Conservation (phyloP, 148 eudicot genomes). For the Rheum nobile region DNA sequence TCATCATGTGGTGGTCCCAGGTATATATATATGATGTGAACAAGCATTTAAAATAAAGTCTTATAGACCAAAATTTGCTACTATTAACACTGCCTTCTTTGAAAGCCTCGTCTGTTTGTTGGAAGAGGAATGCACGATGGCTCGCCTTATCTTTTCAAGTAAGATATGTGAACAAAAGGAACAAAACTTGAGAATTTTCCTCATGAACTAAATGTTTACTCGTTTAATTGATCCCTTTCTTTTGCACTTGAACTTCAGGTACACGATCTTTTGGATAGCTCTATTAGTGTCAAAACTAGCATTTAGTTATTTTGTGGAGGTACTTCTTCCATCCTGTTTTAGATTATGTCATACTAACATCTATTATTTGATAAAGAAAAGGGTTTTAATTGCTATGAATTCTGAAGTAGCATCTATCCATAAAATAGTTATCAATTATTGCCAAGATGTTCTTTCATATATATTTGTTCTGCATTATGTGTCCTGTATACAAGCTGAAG, state of each 20-base stretch:
- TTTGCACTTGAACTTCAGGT: conserved; percentile 23
- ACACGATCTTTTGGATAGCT: conserved; percentile 44
- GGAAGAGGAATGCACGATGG: conserved; percentile 80
- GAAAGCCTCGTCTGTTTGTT: conserved; percentile 63
- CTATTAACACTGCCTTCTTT: background rate
- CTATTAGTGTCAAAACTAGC: conserved; percentile 47
- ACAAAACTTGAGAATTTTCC: background rate
- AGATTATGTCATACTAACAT: background rate
- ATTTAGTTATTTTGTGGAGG: conserved; percentile 58
- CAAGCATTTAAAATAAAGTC: background rate
- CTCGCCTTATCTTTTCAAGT: conserved; percentile 48
- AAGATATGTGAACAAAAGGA: conserved; percentile 10
- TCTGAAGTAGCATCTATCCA: background rate
- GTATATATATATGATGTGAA: conserved; percentile 14
- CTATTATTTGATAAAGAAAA: background rate
- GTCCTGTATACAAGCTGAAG: background rate
- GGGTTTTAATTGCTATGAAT: background rate
- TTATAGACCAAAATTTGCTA: background rate
- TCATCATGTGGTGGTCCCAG: conserved; percentile 79
- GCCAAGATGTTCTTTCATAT: background rate
- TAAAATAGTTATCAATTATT: background rate
- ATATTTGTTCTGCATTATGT: background rate
- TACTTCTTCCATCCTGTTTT: conserved; percentile 15
- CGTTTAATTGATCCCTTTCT: background rate
- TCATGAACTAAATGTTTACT: background rate